Base-by-base conservation (phyloP, 371 early-diverging fungal genomes). In the Actinomortierella ambigua region DNA sequence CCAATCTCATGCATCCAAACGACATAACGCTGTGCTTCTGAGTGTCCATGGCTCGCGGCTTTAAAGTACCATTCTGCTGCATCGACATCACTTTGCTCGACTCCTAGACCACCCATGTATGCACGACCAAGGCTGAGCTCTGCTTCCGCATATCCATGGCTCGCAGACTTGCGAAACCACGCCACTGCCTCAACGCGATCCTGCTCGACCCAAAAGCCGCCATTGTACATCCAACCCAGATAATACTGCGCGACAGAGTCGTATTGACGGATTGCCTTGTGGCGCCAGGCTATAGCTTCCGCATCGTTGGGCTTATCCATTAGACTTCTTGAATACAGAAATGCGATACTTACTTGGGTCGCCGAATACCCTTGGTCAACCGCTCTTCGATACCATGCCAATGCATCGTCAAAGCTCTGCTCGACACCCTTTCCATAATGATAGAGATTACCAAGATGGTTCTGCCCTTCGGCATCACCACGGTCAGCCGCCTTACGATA, bases 1-100 rank as follows among this genome's bases (percentile, higher is more conserved):
- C 94, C 95, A 76, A 92, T 88, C 34, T 89, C 90, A 59, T 91
- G 95, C 68, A 92, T 92, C 60, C 81, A 85, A 11, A 90, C 92
- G 28, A 89, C 78, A 44, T 81, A 80, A 68, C 89, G 90, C 44
- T 79, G 66, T 8, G 85, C 89, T 53, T 83, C 86, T 34, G 88
- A 85, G 71, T 93, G 92, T 24, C 90, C 90, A 60, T 88, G 85
- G 27, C 79, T 76, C 0, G 96, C 92, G 3, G 95, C 81, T 50
- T 81, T 79, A 55, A 76, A 69, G 76, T 93, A 96, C 90, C 90
- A 95, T 39, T 83, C 68, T 43, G 94, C 85, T 7, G 96, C 96
- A 65, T 83, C 70, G n/a, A 65, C 68, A 40, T 87, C 77, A 54
- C 88, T 64, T 61, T 82, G 79, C 8, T 57, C 65, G 9, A 93